Evolutionary conservation across 1,139 yeast species (phyloP), one percentile per base, ranked within the genome.

Genomic region (Yamadazyma blattariae): DNA sequence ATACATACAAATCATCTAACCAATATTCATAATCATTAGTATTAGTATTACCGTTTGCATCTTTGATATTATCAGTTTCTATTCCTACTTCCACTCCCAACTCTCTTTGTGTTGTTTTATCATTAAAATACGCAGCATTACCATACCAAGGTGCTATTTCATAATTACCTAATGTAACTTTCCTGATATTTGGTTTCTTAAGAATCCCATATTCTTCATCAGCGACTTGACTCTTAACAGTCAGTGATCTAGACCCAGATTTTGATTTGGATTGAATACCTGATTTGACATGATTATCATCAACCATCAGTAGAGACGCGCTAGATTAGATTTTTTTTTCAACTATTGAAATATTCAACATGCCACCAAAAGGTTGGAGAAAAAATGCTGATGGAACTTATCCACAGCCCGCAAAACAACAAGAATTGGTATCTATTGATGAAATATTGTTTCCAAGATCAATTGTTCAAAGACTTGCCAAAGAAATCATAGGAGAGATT

Each of bases 331-430:
- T 17, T 5, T 17, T 17, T 17, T n/a, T 27, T 20, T 27, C 30
- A 21, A 23, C 48, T 10, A n/a, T 5, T 6, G 6, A 8, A 22
- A 29, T 17, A 17, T 7, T 25, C n/a, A 17, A 25, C 11, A 82
- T 82, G 92, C 89, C 92, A 42, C 89, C 89, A 52, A 82, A 82
- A 57, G 88, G 89, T 30, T 82, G 88, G 89, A 80, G 85, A 63
- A 82, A 81, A 53, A 82, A 79, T 51, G 79, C 82, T 1, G 87
- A 79, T 36, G 87, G 84, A 6, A 71, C 75, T 27, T 75, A 71
- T 42, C 82, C 82, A 1, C 67, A 54, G 32, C 65, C 79, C 7
- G 66, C 65, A n/a, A 69, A 71, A 37, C 82, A 78, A 23, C 65
- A 70, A 13, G 87, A 81, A 37, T 63, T 68, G 34, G 68, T 78